A percentile compares a stretch with the other conserved stretches of the same genome.
These are phyloP conservation scores for Trichophyton benhamiae DNA, from an alignment of 2,329 filamentous ascomycete genomes.

Conservation along the genomic window DNA sequence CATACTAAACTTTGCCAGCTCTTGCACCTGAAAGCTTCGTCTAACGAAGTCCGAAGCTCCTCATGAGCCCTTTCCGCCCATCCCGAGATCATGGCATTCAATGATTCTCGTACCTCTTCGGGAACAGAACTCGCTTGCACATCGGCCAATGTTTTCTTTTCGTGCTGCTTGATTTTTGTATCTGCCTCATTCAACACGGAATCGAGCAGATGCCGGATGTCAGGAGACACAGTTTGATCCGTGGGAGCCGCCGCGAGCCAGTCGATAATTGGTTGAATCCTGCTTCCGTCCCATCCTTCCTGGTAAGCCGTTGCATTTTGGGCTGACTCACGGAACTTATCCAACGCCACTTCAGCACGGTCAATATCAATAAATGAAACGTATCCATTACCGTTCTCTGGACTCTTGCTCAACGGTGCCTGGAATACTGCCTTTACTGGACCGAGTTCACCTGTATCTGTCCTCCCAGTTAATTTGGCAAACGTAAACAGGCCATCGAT, in stretches of 20 bases:
- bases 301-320: constrained; percentile 61
- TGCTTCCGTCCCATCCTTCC: constrained; percentile 60
- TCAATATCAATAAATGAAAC: constrained; percentile 51
- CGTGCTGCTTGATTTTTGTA: constrained; percentile 19
- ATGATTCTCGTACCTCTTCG: constrained; percentile 32
- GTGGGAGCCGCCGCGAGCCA: constrained; percentile 47
- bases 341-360: constrained; percentile 50
- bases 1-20: constrained; percentile 72
- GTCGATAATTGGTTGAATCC: constrained; percentile 49
- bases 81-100: constrained; percentile 49
- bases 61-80: constrained; percentile 75
- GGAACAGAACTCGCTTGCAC: constrained; percentile 28
- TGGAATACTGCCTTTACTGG: constrained; percentile 26
- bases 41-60: constrained; percentile 69
- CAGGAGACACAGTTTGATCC: constrained; percentile 47
- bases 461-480: constrained; percentile 21
- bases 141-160: constrained; percentile 20
- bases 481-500: constrained; percentile 48
- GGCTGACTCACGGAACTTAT: constrained; percentile 55
- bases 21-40: constrained; percentile 60
- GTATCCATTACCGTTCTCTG: constrained; percentile 19
- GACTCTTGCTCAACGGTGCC: constrained; percentile 38
- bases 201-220: constrained; percentile 52
- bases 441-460: constrained; percentile 20
- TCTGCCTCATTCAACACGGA: constrained; percentile 47